Conservation (phyloP, 768 basidiomycete genomes). For the Mycena vitilis region DNA sequence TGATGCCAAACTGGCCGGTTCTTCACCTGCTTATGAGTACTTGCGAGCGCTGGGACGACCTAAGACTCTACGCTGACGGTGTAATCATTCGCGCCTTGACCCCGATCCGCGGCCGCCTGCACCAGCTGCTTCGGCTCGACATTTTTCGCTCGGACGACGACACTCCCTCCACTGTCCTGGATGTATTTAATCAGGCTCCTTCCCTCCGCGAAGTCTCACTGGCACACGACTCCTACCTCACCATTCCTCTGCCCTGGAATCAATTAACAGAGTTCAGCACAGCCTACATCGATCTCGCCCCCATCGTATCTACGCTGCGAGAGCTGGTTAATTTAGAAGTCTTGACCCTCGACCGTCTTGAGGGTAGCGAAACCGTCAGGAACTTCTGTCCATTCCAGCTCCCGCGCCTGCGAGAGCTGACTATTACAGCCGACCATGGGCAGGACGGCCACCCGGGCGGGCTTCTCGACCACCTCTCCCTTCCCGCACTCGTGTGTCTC, state of each 20-base stretch:
- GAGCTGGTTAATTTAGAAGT: slow-evolving; percentile 8
- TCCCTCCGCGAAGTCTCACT: slow-evolving; percentile 1
- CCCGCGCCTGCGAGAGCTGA: slow-evolving; percentile 5
- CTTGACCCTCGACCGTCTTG: slow-evolving; percentile 7
- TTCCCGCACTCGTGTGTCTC: slow-evolving; percentile 3
- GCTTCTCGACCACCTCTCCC: slow-evolving; percentile 4
- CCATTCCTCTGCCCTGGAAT: slow-evolving; percentile 7
- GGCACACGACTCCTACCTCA: background rate
- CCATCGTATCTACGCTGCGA: background rate
- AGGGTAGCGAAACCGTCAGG: background rate
- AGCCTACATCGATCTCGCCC: background rate
- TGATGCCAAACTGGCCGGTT: background rate
- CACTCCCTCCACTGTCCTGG: background rate
- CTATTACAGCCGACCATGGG: background rate
- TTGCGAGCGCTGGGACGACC: slow-evolving; percentile 23
- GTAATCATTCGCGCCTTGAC: background rate
- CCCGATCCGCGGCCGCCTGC: slow-evolving; percentile 4
- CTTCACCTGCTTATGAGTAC: slow-evolving; percentile 6
- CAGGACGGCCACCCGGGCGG: slow-evolving; percentile 1
- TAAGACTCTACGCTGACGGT: background rate
- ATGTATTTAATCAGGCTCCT: slow-evolving; percentile 11
- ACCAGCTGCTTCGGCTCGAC: background rate
- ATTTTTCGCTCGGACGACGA: background rate
- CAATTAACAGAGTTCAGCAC: slow-evolving; percentile 12
- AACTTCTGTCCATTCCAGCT: background rate